A percentile compares a stretch with the other conserved stretches of the same genome.
Evolutionary conservation across 2,329 filamentous ascomycete species (phyloP).

Genomic region (Botrytis porri): DNA sequence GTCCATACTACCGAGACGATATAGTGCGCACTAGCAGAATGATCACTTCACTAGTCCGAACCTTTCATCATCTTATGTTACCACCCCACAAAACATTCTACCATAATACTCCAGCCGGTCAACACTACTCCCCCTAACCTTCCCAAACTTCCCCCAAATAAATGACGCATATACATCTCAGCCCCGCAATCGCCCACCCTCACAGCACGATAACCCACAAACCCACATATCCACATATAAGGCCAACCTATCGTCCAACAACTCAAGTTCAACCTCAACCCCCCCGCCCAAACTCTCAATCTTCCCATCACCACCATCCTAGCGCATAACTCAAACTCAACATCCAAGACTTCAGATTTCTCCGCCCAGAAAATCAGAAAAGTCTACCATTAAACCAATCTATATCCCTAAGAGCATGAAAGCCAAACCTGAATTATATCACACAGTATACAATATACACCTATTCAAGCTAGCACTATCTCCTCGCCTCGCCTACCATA

Average conservation of each 20-base stretch:
- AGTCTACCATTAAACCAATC: too few species aligned
- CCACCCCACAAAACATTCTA: neutral
- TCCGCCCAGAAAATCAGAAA: too few species aligned
- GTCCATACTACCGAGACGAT: neutral
- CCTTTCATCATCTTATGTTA: neutral
- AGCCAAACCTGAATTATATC: too few species aligned
- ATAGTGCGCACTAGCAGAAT: neutral
- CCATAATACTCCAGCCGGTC: neutral
- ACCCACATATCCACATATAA: neutral
- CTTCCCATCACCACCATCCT: too few species aligned
- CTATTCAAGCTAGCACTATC: neutral
- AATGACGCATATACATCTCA: neutral
- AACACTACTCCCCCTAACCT: neutral
- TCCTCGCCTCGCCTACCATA: too few species aligned
- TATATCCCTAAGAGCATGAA: too few species aligned
- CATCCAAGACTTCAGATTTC: too few species aligned
- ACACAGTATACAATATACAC: neutral
- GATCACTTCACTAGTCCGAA: neutral
- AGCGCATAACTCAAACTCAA: too few species aligned
- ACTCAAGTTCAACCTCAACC: neutral
- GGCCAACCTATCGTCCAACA: neutral
- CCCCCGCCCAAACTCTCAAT: too few species aligned
- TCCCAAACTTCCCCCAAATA: neutral
- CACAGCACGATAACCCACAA: neutral
- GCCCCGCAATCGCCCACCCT: neutral